Evolutionary conservation across 2,329 filamentous ascomycete species (phyloP).

Genomic region (Lachnellula suecica): DNA sequence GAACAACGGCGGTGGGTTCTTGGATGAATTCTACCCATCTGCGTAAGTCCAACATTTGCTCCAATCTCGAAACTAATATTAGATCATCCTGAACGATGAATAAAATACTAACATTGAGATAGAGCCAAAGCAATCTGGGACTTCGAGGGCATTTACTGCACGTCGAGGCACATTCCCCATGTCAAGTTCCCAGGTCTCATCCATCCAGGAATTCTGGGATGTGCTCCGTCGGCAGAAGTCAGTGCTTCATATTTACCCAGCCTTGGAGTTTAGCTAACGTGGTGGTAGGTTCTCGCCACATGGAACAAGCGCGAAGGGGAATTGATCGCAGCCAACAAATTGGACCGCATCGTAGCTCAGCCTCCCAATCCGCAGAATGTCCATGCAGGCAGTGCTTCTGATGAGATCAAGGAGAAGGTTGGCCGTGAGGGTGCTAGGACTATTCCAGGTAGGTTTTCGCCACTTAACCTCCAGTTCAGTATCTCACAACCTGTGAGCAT

Average conservation of each 20-base stretch:
- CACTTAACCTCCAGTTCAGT: too few relatives aligned
- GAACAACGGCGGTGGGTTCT: constrained; percentile 82
- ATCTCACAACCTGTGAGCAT: too few relatives aligned
- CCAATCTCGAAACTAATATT: too few relatives aligned
- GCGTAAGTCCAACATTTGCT: constrained; percentile 55
- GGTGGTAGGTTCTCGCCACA: constrained; percentile 58
- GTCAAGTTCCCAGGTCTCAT: constrained; percentile 88
- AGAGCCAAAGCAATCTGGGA: constrained; percentile 72
- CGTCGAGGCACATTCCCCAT: constrained; percentile 80
- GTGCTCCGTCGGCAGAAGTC: constrained; percentile 67
- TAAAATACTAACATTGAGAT: background rate
- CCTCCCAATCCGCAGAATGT: constrained; percentile 71
- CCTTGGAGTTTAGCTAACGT: background rate
- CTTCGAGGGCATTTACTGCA: constrained; percentile 77
- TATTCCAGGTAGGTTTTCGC: constrained; percentile 66
- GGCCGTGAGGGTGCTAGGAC: constrained; percentile 80
- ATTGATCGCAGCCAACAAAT: constrained; percentile 68
- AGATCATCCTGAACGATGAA: too few relatives aligned
- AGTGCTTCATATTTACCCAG: background rate
- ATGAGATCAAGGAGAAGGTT: constrained; percentile 62
- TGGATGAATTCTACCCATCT: constrained; percentile 83
- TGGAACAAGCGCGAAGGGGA: constrained; percentile 86
- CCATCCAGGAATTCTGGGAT: constrained; percentile 88
- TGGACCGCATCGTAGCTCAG: constrained; percentile 71
- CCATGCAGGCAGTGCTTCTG: constrained; percentile 67